Base-by-base conservation (phyloP, 495 filamentous ascomycete genomes). In the Penicillium tannophilum region DNA sequence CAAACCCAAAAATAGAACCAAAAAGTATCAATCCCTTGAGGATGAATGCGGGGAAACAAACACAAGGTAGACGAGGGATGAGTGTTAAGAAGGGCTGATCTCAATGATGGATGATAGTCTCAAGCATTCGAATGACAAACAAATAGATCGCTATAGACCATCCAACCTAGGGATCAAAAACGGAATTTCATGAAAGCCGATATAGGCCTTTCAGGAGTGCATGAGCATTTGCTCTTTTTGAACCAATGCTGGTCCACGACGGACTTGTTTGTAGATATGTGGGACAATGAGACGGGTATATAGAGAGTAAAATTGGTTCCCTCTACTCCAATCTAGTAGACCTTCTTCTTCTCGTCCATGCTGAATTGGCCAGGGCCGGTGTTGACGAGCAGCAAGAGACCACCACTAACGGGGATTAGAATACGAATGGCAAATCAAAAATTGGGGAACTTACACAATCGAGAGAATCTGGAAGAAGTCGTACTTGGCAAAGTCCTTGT, bases 331-430 rank as follows among this genome's bases (percentile, higher is more conserved):
- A 46, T 60, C 64, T 89, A 98, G 78, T 98, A 98, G 61, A 98
- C 94, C 84, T 98, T 98, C 88, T 98, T 98, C 88, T 98, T 98
- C 84, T 98, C 95, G 74, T 98, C 94, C 76, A 98, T 91, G 73
- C 90, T 95, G 79, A 97, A 88, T 76, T 96, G 90, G 48, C 94
- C 94, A 12, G 94, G 95, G 54, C 94, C 94, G 87, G 93, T 97
- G 85, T 98, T 98, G 75, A 97, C 91, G 55, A 98, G 83, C 56
- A 98, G 87, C 48, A 98, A 81, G 47, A 98, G 88, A 67, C 94
- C 94, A 55, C 94, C 94, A 59, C 87, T 90, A 33, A 24, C 50
- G 43, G 16, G 36, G 4, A 56, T 70, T 73, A 72, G 71, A 35
- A 24, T 24, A 11, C 14, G 1, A 31, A n/a, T 36, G 6, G 26